Percentiles rank a stretch among this genome's conserved stretches.
Conservation (phyloP, 768 basidiomycete species). For the Leccinum boreale region DNA sequence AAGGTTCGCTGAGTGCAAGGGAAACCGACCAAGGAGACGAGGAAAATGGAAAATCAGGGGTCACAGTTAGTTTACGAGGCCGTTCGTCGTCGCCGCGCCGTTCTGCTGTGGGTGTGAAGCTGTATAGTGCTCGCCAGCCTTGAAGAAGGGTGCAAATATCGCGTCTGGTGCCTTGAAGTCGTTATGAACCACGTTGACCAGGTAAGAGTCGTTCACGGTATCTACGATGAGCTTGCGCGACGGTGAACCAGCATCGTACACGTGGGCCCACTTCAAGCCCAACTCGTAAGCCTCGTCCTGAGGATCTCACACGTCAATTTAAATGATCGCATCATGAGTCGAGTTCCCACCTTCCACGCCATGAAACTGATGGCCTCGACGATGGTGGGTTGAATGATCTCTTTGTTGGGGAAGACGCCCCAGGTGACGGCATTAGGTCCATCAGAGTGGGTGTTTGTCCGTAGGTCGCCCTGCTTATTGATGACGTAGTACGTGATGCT, state of each 20-base stretch:
- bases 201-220: conserved; percentile 76
- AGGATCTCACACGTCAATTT: conserved; percentile 1
- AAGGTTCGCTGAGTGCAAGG: conserved; percentile 1
- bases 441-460: conserved; percentile 92
- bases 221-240: conserved; percentile 73
- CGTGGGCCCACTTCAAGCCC: conserved; percentile 84
- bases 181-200: conserved; percentile 97
- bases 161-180: conserved; percentile 83
- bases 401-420: conserved; percentile 98
- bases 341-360: conserved; percentile 83
- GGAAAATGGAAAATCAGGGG: neutral
- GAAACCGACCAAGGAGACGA: neutral
- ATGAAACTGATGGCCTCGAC: conserved; percentile 98
- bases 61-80: conserved; percentile 27
- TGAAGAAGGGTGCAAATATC: conserved; percentile 85
- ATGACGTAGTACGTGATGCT: conserved; percentile 97
- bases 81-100: conserved; percentile 37
- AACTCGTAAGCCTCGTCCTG: conserved; percentile 95
- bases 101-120: conserved; percentile 34
- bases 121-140: conserved; percentile 63
- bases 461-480: conserved; percentile 91
- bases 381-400: conserved; percentile 93
- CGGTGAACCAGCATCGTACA: conserved; percentile 76
- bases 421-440: conserved; percentile 99
- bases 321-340: neutral